Conservation (phyloP, 2,329 filamentous ascomycete species). For the Rhinocladiella mackenziei region DNA sequence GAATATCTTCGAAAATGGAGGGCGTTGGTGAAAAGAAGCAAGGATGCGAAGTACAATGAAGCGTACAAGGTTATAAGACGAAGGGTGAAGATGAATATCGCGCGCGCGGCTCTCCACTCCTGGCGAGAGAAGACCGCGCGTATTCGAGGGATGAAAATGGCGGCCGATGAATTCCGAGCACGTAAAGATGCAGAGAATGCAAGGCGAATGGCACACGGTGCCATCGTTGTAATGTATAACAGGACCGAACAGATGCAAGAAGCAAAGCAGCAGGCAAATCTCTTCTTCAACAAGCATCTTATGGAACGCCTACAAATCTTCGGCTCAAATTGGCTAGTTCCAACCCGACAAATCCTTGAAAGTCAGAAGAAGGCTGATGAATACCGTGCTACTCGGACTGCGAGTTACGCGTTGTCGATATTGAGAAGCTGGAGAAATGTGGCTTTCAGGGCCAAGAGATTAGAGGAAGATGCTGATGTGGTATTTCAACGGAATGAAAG, state of each 20-base stretch:
- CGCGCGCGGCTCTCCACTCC: constrained; percentile 14
- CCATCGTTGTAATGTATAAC: constrained; percentile 20
- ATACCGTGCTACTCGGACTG: constrained; percentile 18
- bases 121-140: constrained; percentile 16
- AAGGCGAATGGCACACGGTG: constrained; percentile 12
- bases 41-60: constrained; percentile 17
- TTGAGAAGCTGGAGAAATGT: constrained; percentile 20
- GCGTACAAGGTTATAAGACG: constrained; percentile 23
- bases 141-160: constrained; percentile 12
- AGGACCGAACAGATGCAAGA: constrained; percentile 13
- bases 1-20: constrained; percentile 18
- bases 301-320: constrained; percentile 15
- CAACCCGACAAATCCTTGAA: constrained; percentile 17
- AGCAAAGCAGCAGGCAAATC: constrained; percentile 8
- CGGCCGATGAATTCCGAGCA: constrained; percentile 17
- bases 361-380: constrained; percentile 20
- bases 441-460: constrained; percentile 15
- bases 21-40: constrained; percentile 8
- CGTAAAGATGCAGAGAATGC: constrained; percentile 15
- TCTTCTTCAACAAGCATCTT: constrained; percentile 11
- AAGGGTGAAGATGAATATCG: constrained; percentile 22
- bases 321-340: constrained; percentile 19
- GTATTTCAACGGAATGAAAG: constrained; percentile 21
- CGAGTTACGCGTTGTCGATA: constrained; percentile 10
- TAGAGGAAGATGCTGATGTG: constrained; percentile 21